Evolutionary conservation across 495 filamentous ascomycete species (phyloP).

Genomic region (Penicillium cataractarum): DNA sequence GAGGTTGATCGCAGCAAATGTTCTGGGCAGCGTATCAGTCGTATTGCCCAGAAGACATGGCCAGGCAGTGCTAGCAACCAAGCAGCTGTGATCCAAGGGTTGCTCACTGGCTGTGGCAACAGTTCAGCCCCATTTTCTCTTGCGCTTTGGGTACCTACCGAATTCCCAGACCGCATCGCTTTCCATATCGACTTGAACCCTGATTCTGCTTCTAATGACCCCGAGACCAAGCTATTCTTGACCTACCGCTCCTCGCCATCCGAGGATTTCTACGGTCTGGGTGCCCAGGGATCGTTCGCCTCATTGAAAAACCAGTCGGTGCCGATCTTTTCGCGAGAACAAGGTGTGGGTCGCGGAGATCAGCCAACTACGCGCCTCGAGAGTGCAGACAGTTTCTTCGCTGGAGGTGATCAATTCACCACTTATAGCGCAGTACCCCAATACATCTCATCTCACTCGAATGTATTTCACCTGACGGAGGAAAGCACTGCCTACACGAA

Average conservation of each 20-base stretch:
- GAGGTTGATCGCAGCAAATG: conserved; percentile 29
- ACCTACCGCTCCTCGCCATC: conserved; percentile 25
- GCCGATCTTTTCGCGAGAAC: conserved; percentile 33
- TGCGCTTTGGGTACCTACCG: conserved; percentile 24
- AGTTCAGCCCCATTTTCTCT: conserved; percentile 17
- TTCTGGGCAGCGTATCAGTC: conserved; percentile 20
- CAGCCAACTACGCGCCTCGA: conserved; percentile 28
- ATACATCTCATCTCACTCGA: conserved; percentile 26
- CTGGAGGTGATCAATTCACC: conserved; percentile 30
- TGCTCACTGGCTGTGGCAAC: conserved; percentile 25
- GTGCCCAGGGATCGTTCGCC: conserved; percentile 33
- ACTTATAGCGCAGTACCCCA: conserved; percentile 30
- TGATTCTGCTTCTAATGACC: conserved; percentile 1
- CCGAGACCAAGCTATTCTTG: conserved; percentile 24
- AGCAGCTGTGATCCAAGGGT: conserved; percentile 23
- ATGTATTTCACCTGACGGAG: conserved; percentile 26
- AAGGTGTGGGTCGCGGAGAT: conserved; percentile 35
- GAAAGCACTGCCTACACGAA: conserved; percentile 31
- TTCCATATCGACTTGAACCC: conserved; percentile 24
- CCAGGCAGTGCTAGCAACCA: conserved; percentile 18
- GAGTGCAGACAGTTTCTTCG: conserved; percentile 27
- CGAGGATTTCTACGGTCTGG: conserved; percentile 35
- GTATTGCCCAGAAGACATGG: conserved; percentile 11
- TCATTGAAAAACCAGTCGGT: conserved; percentile 35
- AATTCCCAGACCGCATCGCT: conserved; percentile 26